Base-by-base conservation (phyloP, 1,139 yeast species). In the Geotrichum fermentans region DNA sequence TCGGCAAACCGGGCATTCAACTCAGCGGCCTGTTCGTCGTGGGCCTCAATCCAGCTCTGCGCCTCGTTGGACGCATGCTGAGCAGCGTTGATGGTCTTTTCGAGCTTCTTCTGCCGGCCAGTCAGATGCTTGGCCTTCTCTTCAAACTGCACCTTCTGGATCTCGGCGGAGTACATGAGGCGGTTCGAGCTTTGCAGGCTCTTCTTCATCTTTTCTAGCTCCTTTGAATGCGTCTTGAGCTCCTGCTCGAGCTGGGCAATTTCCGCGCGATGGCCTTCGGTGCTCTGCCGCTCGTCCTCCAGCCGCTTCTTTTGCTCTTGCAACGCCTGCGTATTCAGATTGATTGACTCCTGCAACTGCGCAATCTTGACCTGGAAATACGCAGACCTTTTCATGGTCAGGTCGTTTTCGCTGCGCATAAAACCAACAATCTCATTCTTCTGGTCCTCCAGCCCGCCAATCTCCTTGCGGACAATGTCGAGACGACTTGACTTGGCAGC, bases 401-500 rank as follows among this genome's bases (percentile, higher is more conserved):
- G 70, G 24, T 72, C 66, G 60, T 86, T 88, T 63, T 89, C 96
- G 38, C 75, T 71, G 47, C 71, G 73, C 55, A 92, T 69, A 60
- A 78, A 86, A 34, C 73, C 71, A 32, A 90, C 67, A 0, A 96
- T 95, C 44, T 78, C 82, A 29, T 77, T 77, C 59, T 89, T 85
- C 52, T 78, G 79, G 2, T 73, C 75, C 60, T 89, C 96, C 49
- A 92, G 67, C 43, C 78, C 75, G 17, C 74, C 73, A 54, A 85
- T 80, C 56, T 90, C 97, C 56, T 80, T 80, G 55, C 82, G 86
- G 2, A 89, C 96, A 57, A 88, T 74, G 52, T 80, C 83, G 59
- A 87, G 82, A 54, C 97, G 76, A 52, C 77, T 79, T 54, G 87
- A 88, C 62, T 89, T 90, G 60, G 88, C 95, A 33, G 79, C 70